Base-by-base conservation (phyloP, 768 basidiomycete species). In the Fomitopsis pulvina region DNA sequence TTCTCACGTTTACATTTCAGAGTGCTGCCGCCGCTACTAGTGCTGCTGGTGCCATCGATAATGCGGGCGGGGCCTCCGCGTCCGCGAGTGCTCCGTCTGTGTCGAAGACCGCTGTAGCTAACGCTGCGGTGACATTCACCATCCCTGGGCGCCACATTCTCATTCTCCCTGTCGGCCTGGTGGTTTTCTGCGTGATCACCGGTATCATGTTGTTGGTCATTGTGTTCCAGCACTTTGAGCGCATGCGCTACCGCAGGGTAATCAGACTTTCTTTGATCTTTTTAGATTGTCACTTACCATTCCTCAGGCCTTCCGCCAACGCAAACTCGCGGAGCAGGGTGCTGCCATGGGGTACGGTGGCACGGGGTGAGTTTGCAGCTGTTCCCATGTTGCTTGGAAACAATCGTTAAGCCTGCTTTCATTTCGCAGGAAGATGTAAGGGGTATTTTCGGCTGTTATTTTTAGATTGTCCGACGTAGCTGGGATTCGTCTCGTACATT, bases 211-310 rank as follows among this genome's bases (percentile, higher is more conserved):
- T 95, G 57, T 80, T 86, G 53, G 81, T 88, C 21, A 87, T 94
- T 51, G 84, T 79, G 45, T 70, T 91, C 64, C 90, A 93, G 55
- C 91, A 89, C 5, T 90, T 83, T 61, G 90, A 94, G 73, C 79
- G 92, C 41, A 81, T 88, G 22, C 87, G 85, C 67, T 90, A 90
- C 63, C 83, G 89, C 71, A 87, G 81, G 76, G 89, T 87, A 52
- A 49, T 77, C 69, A 45, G 22, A 16, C 44, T 16, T 16, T n/a
- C 38, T 24, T 20, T 21, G 11, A 27, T 12, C 24, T 38, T 5
- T 50, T 25, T 21, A 16, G 43, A 45, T 41, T 22, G n/a, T 29
- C 50, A 52, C n/a, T n/a, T 40, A 32, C 39, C 12, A 49, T 22
- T 56, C 32, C 55, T 37, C 55, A 89, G 87, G 75, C 78, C 52